These are phyloP conservation scores for Hevea brasiliensis DNA, from an alignment of 345 rosid genomes.

Conservation along the genomic window DNA sequence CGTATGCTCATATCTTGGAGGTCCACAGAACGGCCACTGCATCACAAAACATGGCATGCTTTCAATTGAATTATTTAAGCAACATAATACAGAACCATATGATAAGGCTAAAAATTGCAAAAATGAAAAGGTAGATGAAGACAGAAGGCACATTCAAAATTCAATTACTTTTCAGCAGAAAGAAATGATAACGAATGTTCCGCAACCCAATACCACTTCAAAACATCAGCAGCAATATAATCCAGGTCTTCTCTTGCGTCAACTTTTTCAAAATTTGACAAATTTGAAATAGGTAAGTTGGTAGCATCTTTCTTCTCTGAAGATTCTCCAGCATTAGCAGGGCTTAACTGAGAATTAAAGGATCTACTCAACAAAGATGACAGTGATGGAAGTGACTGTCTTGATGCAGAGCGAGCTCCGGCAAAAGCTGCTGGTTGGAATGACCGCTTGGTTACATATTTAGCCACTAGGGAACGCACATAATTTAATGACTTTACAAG, in stretches of 20 bases:
- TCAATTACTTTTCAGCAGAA: constrained; percentile 67
- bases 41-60: constrained; percentile 12
- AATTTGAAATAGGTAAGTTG: constrained; percentile 55
- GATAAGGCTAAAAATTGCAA: neutral
- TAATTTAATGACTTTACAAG: constrained; percentile 93
- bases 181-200: constrained; percentile 53
- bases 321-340: constrained; percentile 64
- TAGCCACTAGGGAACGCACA: constrained; percentile 88
- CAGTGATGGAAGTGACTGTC: constrained; percentile 70
- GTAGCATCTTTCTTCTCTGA: constrained; percentile 62
- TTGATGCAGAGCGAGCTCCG: constrained; percentile 72
- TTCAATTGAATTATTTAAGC: constrained; percentile 9
- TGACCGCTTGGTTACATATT: constrained; percentile 77
- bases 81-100: neutral
- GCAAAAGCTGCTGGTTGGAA: constrained; percentile 90
- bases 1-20: constrained; percentile 67
- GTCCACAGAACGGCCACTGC: constrained; percentile 59
- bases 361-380: constrained; percentile 87
- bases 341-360: constrained; percentile 73
- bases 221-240: constrained; percentile 71
- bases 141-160: constrained; percentile 8
- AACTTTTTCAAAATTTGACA: constrained; percentile 63
- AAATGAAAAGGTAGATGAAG: neutral
- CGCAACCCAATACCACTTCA: constrained; percentile 90
- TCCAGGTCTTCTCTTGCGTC: constrained; percentile 61